Evolutionary conservation across 495 filamentous ascomycete genomes (phyloP).

Genomic region (Durotheca rogersii): DNA sequence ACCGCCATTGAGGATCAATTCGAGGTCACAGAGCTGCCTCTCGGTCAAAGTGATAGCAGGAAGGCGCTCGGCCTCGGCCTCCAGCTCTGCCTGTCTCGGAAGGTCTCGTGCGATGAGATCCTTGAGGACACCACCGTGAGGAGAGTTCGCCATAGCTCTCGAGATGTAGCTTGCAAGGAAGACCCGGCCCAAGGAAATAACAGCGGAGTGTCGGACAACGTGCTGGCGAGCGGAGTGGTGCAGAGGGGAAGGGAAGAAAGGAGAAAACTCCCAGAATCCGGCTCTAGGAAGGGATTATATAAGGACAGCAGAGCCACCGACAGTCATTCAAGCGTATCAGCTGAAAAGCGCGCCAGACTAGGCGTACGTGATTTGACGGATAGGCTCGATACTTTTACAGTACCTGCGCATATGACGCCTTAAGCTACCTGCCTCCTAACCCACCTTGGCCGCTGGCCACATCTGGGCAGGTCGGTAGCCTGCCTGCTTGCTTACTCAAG

Average conservation of each 20-base stretch:
- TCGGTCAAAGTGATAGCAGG: constrained; percentile 84
- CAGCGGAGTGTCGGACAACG: neutral
- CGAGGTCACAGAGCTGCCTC: constrained; percentile 95
- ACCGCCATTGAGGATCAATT: constrained; percentile 92
- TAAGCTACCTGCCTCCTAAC: neutral
- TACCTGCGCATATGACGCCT: neutral
- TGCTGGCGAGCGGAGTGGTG: neutral
- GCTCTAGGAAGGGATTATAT: neutral
- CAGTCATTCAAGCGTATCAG: too few species aligned
- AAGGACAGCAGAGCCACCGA: neutral
- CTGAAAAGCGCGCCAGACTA: too few species aligned
- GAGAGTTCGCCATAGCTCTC: constrained; percentile 64
- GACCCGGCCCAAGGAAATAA: neutral
- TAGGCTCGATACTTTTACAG: too few species aligned
- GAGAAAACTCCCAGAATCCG: neutral
- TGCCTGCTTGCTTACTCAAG: too few species aligned
- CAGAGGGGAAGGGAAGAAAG: neutral
- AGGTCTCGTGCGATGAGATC: constrained; percentile 91
- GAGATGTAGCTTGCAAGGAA: neutral
- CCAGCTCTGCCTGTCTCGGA: constrained; percentile 71
- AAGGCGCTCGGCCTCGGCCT: constrained; percentile 79
- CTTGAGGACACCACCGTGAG: constrained; percentile 96
- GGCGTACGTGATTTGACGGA: too few species aligned
- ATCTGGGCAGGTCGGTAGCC: too few species aligned
- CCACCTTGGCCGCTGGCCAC: neutral